These are phyloP conservation scores for Citeromyces nyonsensis DNA, from an alignment of 805 yeast genomes.

Conservation along the genomic window DNA sequence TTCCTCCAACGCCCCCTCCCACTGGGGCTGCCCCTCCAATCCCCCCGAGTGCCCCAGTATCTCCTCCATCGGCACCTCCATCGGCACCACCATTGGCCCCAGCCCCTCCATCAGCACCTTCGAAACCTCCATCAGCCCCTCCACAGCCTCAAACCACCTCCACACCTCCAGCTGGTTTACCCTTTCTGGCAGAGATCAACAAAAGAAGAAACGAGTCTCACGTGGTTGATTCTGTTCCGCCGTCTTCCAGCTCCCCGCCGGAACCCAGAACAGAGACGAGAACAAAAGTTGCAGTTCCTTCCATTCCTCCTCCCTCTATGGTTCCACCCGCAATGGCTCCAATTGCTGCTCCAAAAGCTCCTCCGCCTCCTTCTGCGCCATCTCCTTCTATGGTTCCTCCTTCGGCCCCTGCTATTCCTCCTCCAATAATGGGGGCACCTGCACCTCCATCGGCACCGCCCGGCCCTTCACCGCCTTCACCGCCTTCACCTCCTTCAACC, in stretches of 20 bases:
- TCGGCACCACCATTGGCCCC: conserved; percentile 12
- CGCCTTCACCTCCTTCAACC: conserved; percentile 14
- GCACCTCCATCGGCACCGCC: conserved; percentile 9
- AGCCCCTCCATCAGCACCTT: conserved; percentile 10
- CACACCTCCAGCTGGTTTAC: conserved; percentile 15
- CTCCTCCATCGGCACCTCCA: conserved; percentile 7
- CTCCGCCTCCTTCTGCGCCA: conserved; percentile 8
- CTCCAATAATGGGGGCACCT: conserved; percentile 6
- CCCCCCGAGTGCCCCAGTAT: conserved; percentile 5
- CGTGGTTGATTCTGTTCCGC: conserved; percentile 4
- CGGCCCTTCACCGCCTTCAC: conserved; percentile 2
- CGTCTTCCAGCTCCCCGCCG: conserved; percentile 6
- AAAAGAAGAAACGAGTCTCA: conserved; percentile 32
- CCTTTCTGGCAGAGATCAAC: conserved; percentile 34
- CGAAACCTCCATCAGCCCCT: conserved; percentile 9
- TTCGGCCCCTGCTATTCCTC: conserved; percentile 9
- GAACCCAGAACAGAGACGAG: not conserved
- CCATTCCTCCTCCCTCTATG: conserved; percentile 1
- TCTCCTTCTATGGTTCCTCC: conserved; percentile 3
- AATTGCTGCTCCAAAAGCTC: conserved; percentile 5
- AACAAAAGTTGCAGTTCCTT: conserved; percentile 1
- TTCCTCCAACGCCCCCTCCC: conserved; percentile 10
- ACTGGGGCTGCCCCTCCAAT: conserved; percentile 3
- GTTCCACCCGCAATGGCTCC: conserved; percentile 4
- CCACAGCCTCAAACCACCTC: no score